Percentiles rank a stretch among this genome's conserved stretches.
These are phyloP conservation scores for Prosopis cineraria DNA, from an alignment of 306 rosid species.

Conservation along the genomic window DNA sequence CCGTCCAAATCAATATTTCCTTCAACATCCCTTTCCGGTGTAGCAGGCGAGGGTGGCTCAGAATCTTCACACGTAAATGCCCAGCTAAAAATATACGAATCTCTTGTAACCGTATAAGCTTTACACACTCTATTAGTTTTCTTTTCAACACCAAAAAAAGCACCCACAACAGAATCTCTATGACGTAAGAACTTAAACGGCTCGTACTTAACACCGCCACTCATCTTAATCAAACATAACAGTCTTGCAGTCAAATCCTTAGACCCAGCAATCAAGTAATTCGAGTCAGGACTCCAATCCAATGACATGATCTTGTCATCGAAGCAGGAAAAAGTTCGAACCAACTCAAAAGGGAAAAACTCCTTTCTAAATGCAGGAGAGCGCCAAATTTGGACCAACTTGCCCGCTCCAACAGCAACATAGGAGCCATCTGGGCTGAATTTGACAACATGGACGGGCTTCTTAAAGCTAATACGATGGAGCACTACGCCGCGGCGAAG, in stretches of 20 bases:
- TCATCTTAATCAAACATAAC: constrained; percentile 51
- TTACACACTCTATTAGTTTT: constrained; percentile 53
- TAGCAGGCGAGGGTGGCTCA: constrained; percentile 60
- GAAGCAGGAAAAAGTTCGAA: constrained; percentile 68
- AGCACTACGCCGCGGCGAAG: constrained; percentile 84
- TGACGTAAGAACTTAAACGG: constrained; percentile 81
- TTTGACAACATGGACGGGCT: constrained; percentile 50
- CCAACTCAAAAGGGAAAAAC: constrained; percentile 73
- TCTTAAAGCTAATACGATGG: constrained; percentile 84
- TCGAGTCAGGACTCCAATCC: constrained; percentile 85
- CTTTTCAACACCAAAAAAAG: constrained; percentile 70
- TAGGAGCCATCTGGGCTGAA: constrained; percentile 67
- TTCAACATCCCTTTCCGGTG: constrained; percentile 66
- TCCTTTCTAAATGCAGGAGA: constrained; percentile 73
- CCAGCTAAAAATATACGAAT: constrained; percentile 77
- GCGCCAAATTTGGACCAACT: constrained; percentile 83
- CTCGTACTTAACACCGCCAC: constrained; percentile 40
- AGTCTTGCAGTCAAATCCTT: constrained; percentile 84
- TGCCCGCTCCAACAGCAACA: constrained; percentile 83
- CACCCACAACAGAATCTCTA: constrained; percentile 79
- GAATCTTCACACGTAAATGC: constrained; percentile 36
- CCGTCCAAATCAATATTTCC: constrained; percentile 46
- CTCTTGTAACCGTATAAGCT: constrained; percentile 76
- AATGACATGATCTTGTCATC: constrained; percentile 58
- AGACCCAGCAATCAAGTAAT: constrained; percentile 69